phyloP scores from a whole-genome alignment of 257 asterid genomes.

The Solanum sejunctum region DNA sequence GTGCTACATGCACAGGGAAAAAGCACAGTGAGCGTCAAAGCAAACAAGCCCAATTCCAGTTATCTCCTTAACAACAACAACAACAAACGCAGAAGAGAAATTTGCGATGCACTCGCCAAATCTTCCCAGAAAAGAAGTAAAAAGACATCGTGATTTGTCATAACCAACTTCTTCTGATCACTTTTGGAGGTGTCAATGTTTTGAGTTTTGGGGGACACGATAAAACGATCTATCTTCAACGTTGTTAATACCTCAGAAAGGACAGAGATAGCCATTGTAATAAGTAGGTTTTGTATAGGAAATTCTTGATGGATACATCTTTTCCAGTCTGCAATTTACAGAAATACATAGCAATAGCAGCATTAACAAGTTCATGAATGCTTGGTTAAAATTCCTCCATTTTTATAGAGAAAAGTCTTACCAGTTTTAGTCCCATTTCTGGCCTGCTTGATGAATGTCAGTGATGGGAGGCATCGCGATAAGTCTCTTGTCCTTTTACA shows the following conservation, averaged over 20 bases:
- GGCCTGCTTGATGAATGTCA: neutral
- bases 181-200: neutral
- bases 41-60: conserved; percentile 18
- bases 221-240: neutral
- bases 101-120: conserved; percentile 27
- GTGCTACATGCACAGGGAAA: conserved; percentile 41
- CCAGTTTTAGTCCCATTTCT: neutral
- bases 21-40: conserved; percentile 27
- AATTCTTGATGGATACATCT: neutral
- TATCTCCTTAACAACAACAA: conserved; percentile 21
- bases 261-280: neutral
- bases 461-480: neutral
- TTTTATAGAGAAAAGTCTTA: neutral
- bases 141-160: conserved; percentile 10
- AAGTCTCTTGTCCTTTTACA: neutral
- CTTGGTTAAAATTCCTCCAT: neutral
- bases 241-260: neutral
- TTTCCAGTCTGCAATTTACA: neutral
- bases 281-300: conserved; percentile 1
- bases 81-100: conserved; percentile 47
- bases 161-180: neutral
- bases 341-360: neutral
- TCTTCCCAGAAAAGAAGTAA: conserved; percentile 42
- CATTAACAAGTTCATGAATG: neutral
- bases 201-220: neutral